These are phyloP conservation scores for Astrothelium macrocarpum DNA, from an alignment of 495 filamentous ascomycete genomes.

Conservation along the genomic window DNA sequence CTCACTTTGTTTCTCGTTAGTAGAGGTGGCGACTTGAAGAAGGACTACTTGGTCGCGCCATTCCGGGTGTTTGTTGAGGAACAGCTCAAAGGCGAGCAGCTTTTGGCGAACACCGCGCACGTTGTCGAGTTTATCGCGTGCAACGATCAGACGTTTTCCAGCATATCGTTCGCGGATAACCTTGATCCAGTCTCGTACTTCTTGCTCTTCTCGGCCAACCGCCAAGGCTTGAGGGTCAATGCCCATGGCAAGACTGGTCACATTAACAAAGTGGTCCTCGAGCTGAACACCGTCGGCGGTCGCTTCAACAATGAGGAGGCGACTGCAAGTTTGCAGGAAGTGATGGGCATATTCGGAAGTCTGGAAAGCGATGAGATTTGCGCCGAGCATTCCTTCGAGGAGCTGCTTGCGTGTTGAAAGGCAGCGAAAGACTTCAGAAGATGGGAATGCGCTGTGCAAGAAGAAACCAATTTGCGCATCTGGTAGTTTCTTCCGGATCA, in stretches of 20 bases:
- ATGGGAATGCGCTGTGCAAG: constrained; percentile 87
- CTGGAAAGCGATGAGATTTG: constrained; percentile 86
- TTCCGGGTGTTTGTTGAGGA: constrained; percentile 83
- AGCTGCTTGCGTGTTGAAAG: constrained; percentile 74
- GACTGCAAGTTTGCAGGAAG: constrained; percentile 87
- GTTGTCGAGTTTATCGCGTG: constrained; percentile 84
- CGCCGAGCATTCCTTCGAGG: constrained; percentile 81
- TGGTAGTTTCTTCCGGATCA: constrained; percentile 76
- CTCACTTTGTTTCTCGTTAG: constrained; percentile 66
- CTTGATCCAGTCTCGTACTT: constrained; percentile 67
- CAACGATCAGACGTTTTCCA: constrained; percentile 81
- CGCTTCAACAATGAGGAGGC: constrained; percentile 75
- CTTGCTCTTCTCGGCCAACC: constrained; percentile 57
- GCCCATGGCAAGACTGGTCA: constrained; percentile 64
- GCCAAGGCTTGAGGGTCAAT: constrained; percentile 73
- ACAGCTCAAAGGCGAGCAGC: constrained; percentile 82
- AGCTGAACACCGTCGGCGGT: constrained; percentile 78
- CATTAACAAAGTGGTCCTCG: constrained; percentile 87
- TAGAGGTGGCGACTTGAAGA: constrained; percentile 86
- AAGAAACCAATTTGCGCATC: constrained; percentile 94
- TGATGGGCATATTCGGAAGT: constrained; percentile 85
- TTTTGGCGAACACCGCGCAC: constrained; percentile 87
- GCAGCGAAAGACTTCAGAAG: constrained; percentile 89
- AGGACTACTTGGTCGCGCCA: constrained; percentile 79
- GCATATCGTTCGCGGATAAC: constrained; percentile 69